A percentile compares a stretch with the other conserved stretches of the same genome.
These are phyloP conservation scores for Ocimum tenuiflorum DNA, from an alignment of 257 asterid genomes.

Conservation along the genomic window DNA sequence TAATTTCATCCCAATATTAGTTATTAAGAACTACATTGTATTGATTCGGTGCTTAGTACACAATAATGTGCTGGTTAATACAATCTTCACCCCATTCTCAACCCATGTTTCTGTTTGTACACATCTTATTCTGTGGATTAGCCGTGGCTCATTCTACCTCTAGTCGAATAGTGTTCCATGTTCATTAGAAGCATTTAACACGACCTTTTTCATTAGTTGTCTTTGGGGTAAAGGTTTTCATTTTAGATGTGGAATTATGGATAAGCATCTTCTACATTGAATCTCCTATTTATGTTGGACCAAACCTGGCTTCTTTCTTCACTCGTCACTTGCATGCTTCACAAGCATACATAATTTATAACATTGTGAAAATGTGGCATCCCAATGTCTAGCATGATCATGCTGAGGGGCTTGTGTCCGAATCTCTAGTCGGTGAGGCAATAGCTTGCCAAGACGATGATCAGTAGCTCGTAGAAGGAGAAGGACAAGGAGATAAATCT, in stretches of 20 bases:
- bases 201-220: not conserved
- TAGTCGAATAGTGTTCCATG: not conserved
- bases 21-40: not conserved
- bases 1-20: constrained; percentile 1
- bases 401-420: not conserved
- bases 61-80: not conserved
- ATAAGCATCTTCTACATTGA: too few relatives aligned
- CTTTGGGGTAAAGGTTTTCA: not conserved
- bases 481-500: too few relatives aligned
- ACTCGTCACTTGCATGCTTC: not conserved
- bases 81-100: not conserved
- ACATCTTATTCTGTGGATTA: not conserved
- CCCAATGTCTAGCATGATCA: not conserved
- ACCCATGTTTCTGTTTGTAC: not conserved
- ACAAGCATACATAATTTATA: not conserved
- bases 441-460: too few relatives aligned
- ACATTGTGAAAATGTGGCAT: not conserved
- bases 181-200: not conserved
- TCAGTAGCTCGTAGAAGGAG: too few relatives aligned
- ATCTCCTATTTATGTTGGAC: too few relatives aligned
- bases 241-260: not conserved
- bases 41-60: not conserved
- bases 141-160: not conserved
- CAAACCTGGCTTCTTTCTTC: too few relatives aligned
- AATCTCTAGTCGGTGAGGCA: too few relatives aligned